Evolutionary conservation across 2,329 filamentous ascomycete genomes (phyloP), one percentile per base, ranked within the genome.

Genomic region (Penicillium sp.): DNA sequence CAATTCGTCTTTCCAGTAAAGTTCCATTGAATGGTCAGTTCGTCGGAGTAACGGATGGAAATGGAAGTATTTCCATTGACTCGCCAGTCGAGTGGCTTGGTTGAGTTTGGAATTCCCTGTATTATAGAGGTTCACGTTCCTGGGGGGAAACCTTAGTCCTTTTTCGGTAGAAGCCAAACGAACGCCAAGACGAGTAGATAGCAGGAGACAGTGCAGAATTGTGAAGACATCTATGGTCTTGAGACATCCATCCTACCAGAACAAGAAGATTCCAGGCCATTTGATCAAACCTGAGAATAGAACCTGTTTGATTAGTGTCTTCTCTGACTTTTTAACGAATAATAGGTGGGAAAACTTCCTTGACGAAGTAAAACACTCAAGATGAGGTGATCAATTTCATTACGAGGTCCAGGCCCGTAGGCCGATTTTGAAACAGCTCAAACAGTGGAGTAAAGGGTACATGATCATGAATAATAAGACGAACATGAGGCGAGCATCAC

Each of bases 381-480:
- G 1, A 18, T n/a, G 9, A 14, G 27, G 24, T 33, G 44, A 18
- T 18, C 16, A 47, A 5, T 37, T 54, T 60, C 49, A 56, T 60
- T 61, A 50, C 22, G 24, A 19, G 27, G 39, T 9, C 35, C 19
- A 31, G 24, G 46, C 31, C 33, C 44, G 22, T 40, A 33, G 52
- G 41, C 47, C 50, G 33, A 36, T 50, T 52, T 52, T 50, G 13
- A 6, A 39, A 47, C 33, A 40, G n/a, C 14, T 50, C 41, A 40
- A 40, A 35, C 36, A 35, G 13, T 14, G 37, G 37, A 18, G 13
- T 50, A 31, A 47, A 49, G 6, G 31, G 43, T 40, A 43, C 53
- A 53, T 59, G 44, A 50, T 53, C 53, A 53, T 59, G 56, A 50
- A 18, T 36, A 13, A 10, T 13, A 49, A 47, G 11, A 44, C 11